phyloP scores from a whole-genome alignment of 2,329 filamentous ascomycete species.

The Fonsecaea nubica region DNA sequence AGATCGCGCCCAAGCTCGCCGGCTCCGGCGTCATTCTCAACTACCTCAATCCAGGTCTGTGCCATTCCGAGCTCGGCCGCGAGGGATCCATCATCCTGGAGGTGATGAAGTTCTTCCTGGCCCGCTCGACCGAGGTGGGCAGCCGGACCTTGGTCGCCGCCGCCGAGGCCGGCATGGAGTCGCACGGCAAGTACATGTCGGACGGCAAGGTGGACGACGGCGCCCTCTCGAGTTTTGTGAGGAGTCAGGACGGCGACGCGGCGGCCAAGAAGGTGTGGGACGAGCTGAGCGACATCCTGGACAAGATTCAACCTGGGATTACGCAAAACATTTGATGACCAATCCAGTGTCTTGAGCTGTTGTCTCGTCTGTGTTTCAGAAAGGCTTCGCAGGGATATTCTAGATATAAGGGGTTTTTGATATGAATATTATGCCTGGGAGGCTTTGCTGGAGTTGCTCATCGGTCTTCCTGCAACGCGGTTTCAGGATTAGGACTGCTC shows the following conservation, averaged over 20 bases:
- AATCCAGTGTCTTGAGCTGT: not conserved
- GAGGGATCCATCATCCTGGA: conserved; percentile 41
- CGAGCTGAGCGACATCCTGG: conserved; percentile 52
- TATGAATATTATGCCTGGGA: not conserved
- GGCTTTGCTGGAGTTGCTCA: not conserved
- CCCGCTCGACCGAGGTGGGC: conserved; percentile 56
- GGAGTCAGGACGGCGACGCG: conserved; percentile 48
- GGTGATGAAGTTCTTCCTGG: conserved; percentile 48
- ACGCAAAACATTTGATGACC: conserved; percentile 29
- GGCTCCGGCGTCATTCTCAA: conserved; percentile 56
- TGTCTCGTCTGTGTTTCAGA: not conserved
- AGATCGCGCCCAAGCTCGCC: conserved; percentile 36
- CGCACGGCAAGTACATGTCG: conserved; percentile 57
- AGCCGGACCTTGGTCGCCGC: conserved; percentile 54
- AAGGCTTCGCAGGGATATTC: not conserved
- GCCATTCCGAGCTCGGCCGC: conserved; percentile 56
- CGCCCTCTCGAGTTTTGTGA: conserved; percentile 48
- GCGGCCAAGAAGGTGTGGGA: conserved; percentile 53
- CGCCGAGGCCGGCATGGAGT: conserved; percentile 48
- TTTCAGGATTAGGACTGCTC: not conserved
- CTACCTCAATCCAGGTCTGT: conserved; percentile 61
- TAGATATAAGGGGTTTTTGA: not conserved
- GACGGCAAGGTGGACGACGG: conserved; percentile 43
- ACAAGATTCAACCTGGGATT: conserved; percentile 51
- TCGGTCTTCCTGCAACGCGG: not conserved